A percentile compares a stretch with the other conserved stretches of the same genome.
These are phyloP conservation scores for Linnemannia hyalina DNA, from an alignment of 192 early-diverging fungal genomes.

Conservation along the genomic window DNA sequence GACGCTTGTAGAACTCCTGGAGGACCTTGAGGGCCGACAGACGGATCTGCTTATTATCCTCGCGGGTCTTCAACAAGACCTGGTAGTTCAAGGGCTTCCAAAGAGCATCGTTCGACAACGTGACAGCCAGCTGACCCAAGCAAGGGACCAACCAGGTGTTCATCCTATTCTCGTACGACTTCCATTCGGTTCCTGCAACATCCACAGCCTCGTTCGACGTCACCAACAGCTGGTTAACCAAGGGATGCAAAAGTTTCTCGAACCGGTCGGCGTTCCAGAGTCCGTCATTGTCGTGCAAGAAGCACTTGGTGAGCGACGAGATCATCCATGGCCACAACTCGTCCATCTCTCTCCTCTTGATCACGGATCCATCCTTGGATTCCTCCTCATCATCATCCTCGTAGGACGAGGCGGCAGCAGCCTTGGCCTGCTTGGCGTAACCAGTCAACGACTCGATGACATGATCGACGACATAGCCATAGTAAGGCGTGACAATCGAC, in stretches of 20 bases:
- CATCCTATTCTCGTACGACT: constrained; percentile 67
- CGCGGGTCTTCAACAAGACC: constrained; percentile 83
- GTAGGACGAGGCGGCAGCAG: constrained; percentile 9
- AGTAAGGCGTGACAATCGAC: constrained; percentile 81
- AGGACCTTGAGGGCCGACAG: constrained; percentile 77
- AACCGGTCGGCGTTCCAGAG: constrained; percentile 82
- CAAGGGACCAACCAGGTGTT: constrained; percentile 78
- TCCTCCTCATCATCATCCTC: constrained; percentile 54
- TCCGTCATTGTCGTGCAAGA: constrained; percentile 76
- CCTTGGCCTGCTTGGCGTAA: constrained; percentile 58
- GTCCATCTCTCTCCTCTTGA: constrained; percentile 58
- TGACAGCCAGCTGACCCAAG: constrained; percentile 84
- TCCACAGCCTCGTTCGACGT: constrained; percentile 56
- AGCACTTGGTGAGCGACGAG: constrained; percentile 73
- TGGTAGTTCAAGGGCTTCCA: constrained; percentile 93
- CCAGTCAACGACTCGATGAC: constrained; percentile 68
- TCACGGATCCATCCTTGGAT: constrained; percentile 44
- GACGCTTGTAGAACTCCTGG: constrained; percentile 84
- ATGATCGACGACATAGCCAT: constrained; percentile 78
- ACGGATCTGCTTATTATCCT: constrained; percentile 76
- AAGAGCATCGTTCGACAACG: constrained; percentile 79
- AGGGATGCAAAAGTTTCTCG: constrained; percentile 76
- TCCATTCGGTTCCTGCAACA: constrained; percentile 19
- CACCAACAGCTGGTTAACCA: constrained; percentile 82
- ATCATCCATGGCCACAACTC: constrained; percentile 82